Conservation (phyloP, 192 early-diverging fungal species). For the Phlyctochytrium arcticum region DNA sequence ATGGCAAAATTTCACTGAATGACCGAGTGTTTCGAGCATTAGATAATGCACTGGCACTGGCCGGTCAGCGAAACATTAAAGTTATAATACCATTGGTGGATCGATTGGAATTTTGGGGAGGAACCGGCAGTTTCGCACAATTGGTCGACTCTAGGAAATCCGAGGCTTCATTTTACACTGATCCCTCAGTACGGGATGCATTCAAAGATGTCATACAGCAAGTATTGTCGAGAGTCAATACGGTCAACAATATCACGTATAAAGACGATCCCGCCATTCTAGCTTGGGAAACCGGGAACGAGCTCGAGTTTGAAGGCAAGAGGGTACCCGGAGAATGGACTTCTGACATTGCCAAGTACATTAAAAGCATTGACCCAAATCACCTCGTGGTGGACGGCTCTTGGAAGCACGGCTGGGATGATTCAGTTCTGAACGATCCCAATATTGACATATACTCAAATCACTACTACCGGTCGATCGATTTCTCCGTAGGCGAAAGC, state of each 20-base stretch:
- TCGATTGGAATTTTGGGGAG: conserved; percentile 43
- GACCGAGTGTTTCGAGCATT: conserved; percentile 28
- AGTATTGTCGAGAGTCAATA: conserved; percentile 33
- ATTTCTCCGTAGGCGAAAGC: conserved; percentile 4
- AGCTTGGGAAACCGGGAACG: conserved; percentile 44
- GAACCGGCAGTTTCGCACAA: conserved; percentile 16
- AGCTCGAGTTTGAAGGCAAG: conserved; percentile 20
- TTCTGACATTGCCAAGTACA: conserved; percentile 8
- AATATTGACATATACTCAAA: conserved; percentile 27
- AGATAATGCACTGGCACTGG: conserved; percentile 33
- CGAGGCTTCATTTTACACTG: conserved; percentile 24
- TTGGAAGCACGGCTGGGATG: conserved; percentile 28
- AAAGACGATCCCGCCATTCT: conserved; percentile 37
- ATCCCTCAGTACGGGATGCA: conserved; percentile 11
- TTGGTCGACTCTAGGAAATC: conserved; percentile 4
- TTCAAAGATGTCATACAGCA: conserved; percentile 25
- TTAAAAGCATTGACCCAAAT: conserved; percentile 20
- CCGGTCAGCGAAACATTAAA: conserved; percentile 20
- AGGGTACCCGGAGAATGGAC: conserved; percentile 37
- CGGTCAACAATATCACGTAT: conserved; percentile 28
- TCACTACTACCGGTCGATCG: conserved; percentile 20
- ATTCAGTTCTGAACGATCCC: conserved; percentile 2
- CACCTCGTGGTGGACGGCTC: conserved; percentile 42
- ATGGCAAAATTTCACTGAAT: conserved; percentile 5
- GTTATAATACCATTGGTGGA: conserved; percentile 45